Conservation (phyloP, 805 yeast species). For the Wickerhamiella slavikovae region DNA sequence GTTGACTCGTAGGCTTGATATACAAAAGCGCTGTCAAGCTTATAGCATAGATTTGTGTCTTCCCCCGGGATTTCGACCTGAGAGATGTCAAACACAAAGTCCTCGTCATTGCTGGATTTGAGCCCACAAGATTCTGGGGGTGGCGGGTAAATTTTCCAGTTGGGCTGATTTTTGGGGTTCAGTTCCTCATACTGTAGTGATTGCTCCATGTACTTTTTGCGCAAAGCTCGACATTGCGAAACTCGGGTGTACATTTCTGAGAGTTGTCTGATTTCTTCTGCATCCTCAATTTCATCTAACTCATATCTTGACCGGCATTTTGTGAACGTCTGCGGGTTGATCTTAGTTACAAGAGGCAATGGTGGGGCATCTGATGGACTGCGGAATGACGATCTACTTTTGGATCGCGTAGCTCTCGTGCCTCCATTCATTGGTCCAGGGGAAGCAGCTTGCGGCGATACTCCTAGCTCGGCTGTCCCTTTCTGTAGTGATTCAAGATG, state of each 20-base stretch:
- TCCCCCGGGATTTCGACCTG: constrained; percentile 34
- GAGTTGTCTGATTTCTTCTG: constrained; percentile 18
- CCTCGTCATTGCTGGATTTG: too few species aligned
- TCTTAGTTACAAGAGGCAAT: constrained; percentile 1
- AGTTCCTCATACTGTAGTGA: constrained; percentile 55
- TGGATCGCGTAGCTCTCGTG: too few species aligned
- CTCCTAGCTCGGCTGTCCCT: too few species aligned
- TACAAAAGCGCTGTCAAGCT: constrained; percentile 42
- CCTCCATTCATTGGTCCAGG: too few species aligned
- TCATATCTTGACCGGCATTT: constrained; percentile 8
- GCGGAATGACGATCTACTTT: constrained; percentile 2
- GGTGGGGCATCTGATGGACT: constrained; percentile 4
- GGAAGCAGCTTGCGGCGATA: too few species aligned
- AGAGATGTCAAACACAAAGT: constrained; percentile 29
- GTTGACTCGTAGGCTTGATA: constrained; percentile 34
- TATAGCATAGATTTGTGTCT: constrained; percentile 23
- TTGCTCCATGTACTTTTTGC: constrained; percentile 51
- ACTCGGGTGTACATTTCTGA: constrained; percentile 18
- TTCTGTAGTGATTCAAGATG: too few species aligned
- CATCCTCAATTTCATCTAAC: constrained; percentile 14
- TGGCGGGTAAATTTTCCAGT: constrained; percentile 74
- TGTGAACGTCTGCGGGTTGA: not conserved
- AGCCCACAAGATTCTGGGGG: constrained; percentile 94
- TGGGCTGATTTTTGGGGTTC: constrained; percentile 63
- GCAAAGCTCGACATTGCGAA: constrained; percentile 38